Conservation (phyloP, 768 basidiomycete genomes). For the Filobasidium floriforme region DNA sequence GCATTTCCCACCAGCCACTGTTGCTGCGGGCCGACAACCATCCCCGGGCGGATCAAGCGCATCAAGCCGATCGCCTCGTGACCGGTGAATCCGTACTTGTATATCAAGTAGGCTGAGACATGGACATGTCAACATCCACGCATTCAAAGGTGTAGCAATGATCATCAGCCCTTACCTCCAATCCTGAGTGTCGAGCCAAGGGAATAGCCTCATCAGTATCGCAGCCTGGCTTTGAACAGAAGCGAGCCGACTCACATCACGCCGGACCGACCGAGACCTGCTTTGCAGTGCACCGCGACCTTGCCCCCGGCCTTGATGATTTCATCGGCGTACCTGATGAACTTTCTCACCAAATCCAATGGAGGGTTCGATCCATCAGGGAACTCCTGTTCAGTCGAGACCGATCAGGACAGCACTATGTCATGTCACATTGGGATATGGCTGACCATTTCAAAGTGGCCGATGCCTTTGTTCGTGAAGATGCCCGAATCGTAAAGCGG, state of each 20-base stretch:
- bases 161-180: conserved; percentile 49
- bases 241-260: conserved; percentile 51
- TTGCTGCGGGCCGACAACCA: conserved; percentile 45
- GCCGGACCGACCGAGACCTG: conserved; percentile 90
- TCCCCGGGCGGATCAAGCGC: conserved; percentile 89
- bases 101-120: conserved; percentile 75
- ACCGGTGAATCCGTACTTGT: conserved; percentile 97
- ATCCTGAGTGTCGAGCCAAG: conserved; percentile 47
- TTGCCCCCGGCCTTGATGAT: conserved; percentile 70
- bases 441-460: conserved; percentile 66
- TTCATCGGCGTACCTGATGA: conserved; percentile 75
- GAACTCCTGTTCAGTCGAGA: conserved; percentile 56
- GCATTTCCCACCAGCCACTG: conserved; percentile 23
- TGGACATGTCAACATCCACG: background rate
- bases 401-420: conserved; percentile 3
- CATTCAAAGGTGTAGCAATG: background rate
- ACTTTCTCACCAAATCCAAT: conserved; percentile 85
- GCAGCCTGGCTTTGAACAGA: too few relatives aligned
- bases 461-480: conserved; percentile 76
- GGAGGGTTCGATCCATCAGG: conserved; percentile 98
- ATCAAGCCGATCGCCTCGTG: conserved; percentile 95
- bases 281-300: conserved; percentile 70
- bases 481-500: conserved; percentile 75
- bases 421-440: conserved; percentile 15
- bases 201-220: background rate